Percentiles rank a stretch among this genome's conserved stretches.
phyloP scores from a whole-genome alignment of 768 basidiomycete genomes.

The Pholiota microspora region DNA sequence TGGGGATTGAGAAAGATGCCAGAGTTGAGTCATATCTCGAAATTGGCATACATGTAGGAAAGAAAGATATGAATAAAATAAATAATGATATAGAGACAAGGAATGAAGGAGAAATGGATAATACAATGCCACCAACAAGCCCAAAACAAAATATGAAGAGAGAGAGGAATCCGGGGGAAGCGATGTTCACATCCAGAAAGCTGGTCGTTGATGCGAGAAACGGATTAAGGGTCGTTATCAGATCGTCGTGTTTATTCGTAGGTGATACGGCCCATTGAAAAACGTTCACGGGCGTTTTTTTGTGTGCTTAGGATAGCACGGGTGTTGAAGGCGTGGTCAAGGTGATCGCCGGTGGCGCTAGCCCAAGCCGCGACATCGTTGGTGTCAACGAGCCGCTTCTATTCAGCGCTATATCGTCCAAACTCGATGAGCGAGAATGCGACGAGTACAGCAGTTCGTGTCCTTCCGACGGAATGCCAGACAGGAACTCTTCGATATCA shows the following conservation, averaged over 20 bases:
- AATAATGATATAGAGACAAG: background rate
- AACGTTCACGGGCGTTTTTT: background rate
- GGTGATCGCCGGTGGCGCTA: slow-evolving; percentile 9
- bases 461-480: slow-evolving; percentile 27
- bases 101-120: background rate
- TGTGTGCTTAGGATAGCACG: slow-evolving; percentile 6
- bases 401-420: slow-evolving; percentile 21
- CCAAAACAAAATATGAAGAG: background rate
- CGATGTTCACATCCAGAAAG: background rate
- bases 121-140: background rate
- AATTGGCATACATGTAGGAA: background rate
- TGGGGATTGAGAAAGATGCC: background rate
- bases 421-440: slow-evolving; percentile 25
- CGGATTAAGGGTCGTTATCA: background rate
- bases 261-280: no score
- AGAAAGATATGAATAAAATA: background rate
- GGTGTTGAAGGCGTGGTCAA: slow-evolving; percentile 7
- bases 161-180: background rate
- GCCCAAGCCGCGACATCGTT: slow-evolving; percentile 19
- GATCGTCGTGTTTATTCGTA: background rate
- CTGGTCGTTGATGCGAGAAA: background rate
- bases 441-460: slow-evolving; percentile 17
- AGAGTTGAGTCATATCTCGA: background rate
- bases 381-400: slow-evolving; percentile 24
- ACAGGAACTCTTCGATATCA: slow-evolving; percentile 50